A percentile compares a stretch with the other conserved stretches of the same genome.
phyloP scores from a whole-genome alignment of 441 rosid genomes.

The Eruca vesicaria region DNA sequence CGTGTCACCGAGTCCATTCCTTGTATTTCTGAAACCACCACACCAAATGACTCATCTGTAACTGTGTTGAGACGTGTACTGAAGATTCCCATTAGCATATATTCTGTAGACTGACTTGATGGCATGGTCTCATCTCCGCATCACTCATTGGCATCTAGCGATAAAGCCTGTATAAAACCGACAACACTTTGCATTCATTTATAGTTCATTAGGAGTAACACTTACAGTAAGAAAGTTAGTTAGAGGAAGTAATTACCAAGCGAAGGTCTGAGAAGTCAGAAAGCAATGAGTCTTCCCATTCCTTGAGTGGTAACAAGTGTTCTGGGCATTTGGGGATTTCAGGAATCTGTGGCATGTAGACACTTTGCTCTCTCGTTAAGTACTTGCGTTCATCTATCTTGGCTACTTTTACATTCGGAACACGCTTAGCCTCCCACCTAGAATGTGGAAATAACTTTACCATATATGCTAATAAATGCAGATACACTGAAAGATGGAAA shows the following conservation, averaged over 20 bases:
- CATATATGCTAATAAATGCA: neutral
- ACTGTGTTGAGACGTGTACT: slow-evolving; percentile 15
- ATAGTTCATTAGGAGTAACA: slow-evolving; percentile 5
- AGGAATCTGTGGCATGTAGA: slow-evolving; percentile 85
- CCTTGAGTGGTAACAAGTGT: slow-evolving; percentile 54
- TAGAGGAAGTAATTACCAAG: slow-evolving; percentile 34
- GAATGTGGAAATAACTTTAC: slow-evolving; percentile 7
- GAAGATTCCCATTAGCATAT: slow-evolving; percentile 35
- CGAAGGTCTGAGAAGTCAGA: slow-evolving; percentile 70
- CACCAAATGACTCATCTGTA: slow-evolving; percentile 13
- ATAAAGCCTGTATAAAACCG: slow-evolving; percentile 45
- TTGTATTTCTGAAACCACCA: slow-evolving; percentile 44
- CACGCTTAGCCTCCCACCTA: slow-evolving; percentile 91
- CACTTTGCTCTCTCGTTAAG: slow-evolving; percentile 54
- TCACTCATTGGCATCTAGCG: slow-evolving; percentile 26
- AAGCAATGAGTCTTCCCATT: slow-evolving; percentile 87
- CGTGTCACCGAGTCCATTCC: slow-evolving; percentile 71
- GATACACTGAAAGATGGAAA: neutral
- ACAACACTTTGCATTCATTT: neutral
- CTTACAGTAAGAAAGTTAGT: neutral
- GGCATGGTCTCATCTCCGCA: slow-evolving; percentile 15
- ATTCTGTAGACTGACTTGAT: slow-evolving; percentile 27
- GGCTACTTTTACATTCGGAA: slow-evolving; percentile 74
- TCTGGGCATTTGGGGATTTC: slow-evolving; percentile 72
- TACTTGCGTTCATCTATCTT: slow-evolving; percentile 48